Evolutionary conservation across 148 eudicot genomes (phyloP), one percentile per base, ranked within the genome.

Genomic region (Rhododendron ovatum): DNA sequence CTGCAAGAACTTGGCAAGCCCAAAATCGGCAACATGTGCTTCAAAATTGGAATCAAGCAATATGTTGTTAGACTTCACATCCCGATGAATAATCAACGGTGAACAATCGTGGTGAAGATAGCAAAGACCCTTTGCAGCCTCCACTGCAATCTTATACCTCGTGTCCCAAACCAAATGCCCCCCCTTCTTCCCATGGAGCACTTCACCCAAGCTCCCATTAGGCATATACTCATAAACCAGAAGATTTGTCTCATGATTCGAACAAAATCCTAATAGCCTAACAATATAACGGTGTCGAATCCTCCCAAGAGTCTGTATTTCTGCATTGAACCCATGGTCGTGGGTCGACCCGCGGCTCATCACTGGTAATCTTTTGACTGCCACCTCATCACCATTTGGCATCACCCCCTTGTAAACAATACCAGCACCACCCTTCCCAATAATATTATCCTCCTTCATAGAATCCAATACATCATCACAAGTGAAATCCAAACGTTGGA

Each of bases 1-100:
- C 78, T 95, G 98, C 93, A 96, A 93, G 91, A 96, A 96, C 92
- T 96, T 96, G 47, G 99, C 99, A 24, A 96, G 96, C 33, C 99
- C 99, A 78, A 96, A 96, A 93, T 96, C 99, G 59, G 99, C 99
- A 81, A 96, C 99, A 88, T 95, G 99, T 79, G 99, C 99, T 86
- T 96, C 99, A 88, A 92, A 95, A 88, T 86, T 89, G 11, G 94
- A 87, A 83, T 96, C 98, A 85, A 96, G 84, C 53, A 96, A 93
- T 45, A 96, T 96, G 86, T 96, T 96, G 82, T 95, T 96, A 7
- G 98, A 95, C 91, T 96, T 96, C 55, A 96, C 98, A 90, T 96
- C 99, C 9, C 99, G 93, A 67, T 96, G 99, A 84, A 96, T 91
- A 59, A 96, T 96, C 86, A 94, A 76, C 0, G 99, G 99, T 0